These are phyloP conservation scores for Linnemannia hyalina DNA, from an alignment of 192 early-diverging fungal genomes.

Conservation along the genomic window DNA sequence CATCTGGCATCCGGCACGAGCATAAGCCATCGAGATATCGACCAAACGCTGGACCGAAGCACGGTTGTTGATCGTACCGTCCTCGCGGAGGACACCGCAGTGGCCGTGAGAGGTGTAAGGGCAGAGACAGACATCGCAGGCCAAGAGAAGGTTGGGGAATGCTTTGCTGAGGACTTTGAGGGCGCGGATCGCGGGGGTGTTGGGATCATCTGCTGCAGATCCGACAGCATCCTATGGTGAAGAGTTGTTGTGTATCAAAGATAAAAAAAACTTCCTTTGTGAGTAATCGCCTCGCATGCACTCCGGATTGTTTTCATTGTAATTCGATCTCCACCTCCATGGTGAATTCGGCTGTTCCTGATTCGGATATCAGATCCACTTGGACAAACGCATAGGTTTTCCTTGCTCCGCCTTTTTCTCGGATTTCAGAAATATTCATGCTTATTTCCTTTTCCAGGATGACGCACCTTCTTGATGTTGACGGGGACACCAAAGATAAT, in stretches of 20 bases:
- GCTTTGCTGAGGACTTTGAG: slow-evolving; percentile 79
- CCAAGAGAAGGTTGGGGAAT: slow-evolving; percentile 88
- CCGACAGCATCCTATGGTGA: slow-evolving; percentile 77
- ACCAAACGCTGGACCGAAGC: slow-evolving; percentile 83
- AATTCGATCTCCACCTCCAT: slow-evolving; percentile 1
- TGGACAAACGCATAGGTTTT: not conserved
- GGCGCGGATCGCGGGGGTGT: slow-evolving; percentile 88
- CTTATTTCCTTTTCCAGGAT: too few relatives aligned
- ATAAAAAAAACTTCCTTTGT: not conserved
- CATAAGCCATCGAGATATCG: slow-evolving; percentile 88
- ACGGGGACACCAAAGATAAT: slow-evolving; percentile 96
- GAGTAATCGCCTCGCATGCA: not conserved
- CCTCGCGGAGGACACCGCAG: slow-evolving; percentile 85
- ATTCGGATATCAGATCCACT: not conserved
- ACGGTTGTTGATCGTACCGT: slow-evolving; percentile 88
- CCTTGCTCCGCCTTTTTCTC: not conserved
- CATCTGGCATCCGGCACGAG: slow-evolving; percentile 87
- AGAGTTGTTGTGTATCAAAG: not conserved
- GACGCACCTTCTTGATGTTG: slow-evolving; percentile 68
- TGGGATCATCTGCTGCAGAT: slow-evolving; percentile 83
- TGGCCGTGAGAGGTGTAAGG: slow-evolving; percentile 97
- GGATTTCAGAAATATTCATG: too few relatives aligned
- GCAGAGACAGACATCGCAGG: slow-evolving; percentile 97
- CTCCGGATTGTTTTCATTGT: not conserved
- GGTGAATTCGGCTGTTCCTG: not conserved